Evolutionary conservation across 805 yeast species (phyloP), one percentile per base, ranked within the genome.

Genomic region (Maudiozyma serrabonitensis): DNA sequence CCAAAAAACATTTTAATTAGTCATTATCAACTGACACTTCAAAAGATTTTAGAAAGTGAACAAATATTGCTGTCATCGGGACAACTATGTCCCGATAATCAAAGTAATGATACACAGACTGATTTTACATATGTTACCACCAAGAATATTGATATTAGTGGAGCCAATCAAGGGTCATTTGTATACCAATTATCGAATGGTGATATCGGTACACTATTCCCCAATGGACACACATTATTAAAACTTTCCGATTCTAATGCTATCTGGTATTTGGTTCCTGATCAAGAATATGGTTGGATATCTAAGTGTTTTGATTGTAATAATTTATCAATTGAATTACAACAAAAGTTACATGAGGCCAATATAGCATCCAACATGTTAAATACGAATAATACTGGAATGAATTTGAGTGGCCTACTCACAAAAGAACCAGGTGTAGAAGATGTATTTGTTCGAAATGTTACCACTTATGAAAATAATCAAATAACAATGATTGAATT

Each of bases 151-250:
- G 42, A 16, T 9, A 21, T 8, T 2, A 42, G 21, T 38, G 21
- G 26, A n/a, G 9, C 18, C 6, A n/a, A 19, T n/a, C 12, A 28
- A 28, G 32, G 32, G 6, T 28, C 6, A 12, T 40, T 49, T 25
- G 16, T 35, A 2, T 91, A 90, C 66, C 95, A 90, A 63, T 70
- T 91, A 49, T 84, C 88, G 25, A 84, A 87, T 48, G 89, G 89
- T 50, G 84, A 84, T 53, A 83, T 87, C 56, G 97, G 96, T n/a
- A 95, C 87, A n/a, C 71, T 85, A 52, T 90, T 88, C 70, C 84
- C 85, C 54, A 89, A 87, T 58, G 84, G 84, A 16, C 81, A 85
- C 52, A 81, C 95, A 6, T 77, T 91, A 56, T 73, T 90, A 51
- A 80, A 85, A 65, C 71, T 81, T 55, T 73, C 74, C 51, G 78